Conservation (phyloP, 192 early-diverging fungal genomes). For the Backusella circina region DNA sequence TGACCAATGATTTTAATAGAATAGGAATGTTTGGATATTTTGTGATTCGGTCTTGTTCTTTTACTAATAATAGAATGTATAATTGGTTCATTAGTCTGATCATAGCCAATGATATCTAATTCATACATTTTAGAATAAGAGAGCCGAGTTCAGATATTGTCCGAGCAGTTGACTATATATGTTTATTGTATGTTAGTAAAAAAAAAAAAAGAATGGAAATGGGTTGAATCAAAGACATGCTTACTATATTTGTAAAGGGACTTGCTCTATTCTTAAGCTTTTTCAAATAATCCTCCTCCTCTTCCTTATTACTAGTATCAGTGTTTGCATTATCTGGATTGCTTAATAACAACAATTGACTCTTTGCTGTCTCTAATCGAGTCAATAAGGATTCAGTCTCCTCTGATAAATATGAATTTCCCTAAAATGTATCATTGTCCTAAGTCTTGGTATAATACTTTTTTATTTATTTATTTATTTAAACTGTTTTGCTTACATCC, state of each 20-base stretch:
- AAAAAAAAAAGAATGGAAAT: background rate
- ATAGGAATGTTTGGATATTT: background rate
- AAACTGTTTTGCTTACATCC: conserved; percentile 7
- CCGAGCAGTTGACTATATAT: background rate
- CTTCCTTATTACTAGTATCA: background rate
- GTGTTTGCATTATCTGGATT: background rate
- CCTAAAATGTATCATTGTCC: background rate
- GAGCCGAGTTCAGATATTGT: background rate
- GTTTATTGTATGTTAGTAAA: background rate
- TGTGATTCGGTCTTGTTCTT: background rate
- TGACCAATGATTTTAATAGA: background rate
- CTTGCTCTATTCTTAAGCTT: background rate
- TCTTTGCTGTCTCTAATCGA: background rate
- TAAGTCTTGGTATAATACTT: too few relatives aligned
- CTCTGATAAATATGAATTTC: background rate
- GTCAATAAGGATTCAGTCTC: background rate
- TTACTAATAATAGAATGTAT: background rate
- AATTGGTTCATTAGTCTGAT: too few relatives aligned
- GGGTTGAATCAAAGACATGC: background rate
- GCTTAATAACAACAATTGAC: background rate
- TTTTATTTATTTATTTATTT: too few relatives aligned
- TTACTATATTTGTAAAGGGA: background rate
- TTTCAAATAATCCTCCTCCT: background rate
- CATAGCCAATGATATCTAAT: too few relatives aligned
- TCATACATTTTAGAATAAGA: background rate